Conservation (phyloP, 2,329 filamentous ascomycete genomes). For the Xylaria sp. region DNA sequence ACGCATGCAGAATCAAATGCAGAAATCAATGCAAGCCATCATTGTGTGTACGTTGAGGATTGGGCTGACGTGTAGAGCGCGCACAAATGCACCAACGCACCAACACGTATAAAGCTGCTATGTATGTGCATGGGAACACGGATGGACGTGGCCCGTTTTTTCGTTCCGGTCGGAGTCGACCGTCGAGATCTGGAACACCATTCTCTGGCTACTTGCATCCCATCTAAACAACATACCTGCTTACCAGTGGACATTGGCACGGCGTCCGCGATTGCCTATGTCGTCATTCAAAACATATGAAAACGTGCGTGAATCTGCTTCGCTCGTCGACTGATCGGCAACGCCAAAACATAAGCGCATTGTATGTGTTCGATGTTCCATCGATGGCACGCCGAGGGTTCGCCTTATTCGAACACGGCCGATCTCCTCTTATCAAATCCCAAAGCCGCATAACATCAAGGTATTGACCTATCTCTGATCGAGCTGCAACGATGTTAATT, state of each 20-base stretch:
- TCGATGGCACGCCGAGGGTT: background rate
- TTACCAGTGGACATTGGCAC: constrained; percentile 7
- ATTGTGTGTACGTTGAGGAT: background rate
- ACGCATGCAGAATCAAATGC: background rate
- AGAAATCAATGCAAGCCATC: constrained; percentile 9
- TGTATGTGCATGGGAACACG: background rate
- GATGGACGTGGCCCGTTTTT: background rate
- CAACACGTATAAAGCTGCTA: background rate
- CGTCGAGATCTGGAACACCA: background rate
- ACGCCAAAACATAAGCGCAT: background rate
- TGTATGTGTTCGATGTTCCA: background rate
- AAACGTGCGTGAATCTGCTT: constrained; percentile 25
- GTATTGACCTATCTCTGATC: background rate
- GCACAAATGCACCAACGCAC: constrained; percentile 2
- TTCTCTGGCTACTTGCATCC: constrained; percentile 8
- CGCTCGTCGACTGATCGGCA: constrained; percentile 6
- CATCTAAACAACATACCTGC: background rate
- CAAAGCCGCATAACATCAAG: background rate
- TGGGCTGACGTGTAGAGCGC: constrained; percentile 4
- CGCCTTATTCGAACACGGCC: background rate
- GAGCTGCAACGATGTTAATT: background rate
- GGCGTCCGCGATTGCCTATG: constrained; percentile 2
- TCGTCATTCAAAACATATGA: constrained; percentile 6
- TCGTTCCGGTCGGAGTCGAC: background rate
- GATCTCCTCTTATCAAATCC: background rate